Percentiles rank a stretch among this genome's conserved stretches.
Conservation (phyloP, 2,329 filamentous ascomycete genomes). For the Corinectria fuckeliana region DNA sequence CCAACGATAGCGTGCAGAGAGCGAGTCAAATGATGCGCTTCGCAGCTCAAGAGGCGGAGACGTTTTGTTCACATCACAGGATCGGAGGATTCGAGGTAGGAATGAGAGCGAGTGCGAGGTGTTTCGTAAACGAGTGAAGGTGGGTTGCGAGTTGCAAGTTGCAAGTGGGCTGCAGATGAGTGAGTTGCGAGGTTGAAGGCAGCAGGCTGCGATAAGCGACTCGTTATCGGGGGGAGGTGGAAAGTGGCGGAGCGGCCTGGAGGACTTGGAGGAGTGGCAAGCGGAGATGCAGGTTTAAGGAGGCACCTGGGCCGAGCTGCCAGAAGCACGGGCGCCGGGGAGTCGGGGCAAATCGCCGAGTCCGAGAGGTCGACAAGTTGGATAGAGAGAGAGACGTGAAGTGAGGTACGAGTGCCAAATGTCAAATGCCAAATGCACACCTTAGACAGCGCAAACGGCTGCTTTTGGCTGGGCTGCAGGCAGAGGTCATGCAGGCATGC, state of each 20-base stretch:
- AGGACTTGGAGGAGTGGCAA: background rate
- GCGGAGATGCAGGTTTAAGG: background rate
- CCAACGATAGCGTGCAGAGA: conserved; percentile 33
- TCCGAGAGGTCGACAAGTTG: background rate
- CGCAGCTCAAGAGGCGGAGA: conserved; percentile 26
- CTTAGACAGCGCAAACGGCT: conserved; percentile 12
- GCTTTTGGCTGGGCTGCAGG: conserved; percentile 11
- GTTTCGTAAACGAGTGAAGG: conserved; percentile 18
- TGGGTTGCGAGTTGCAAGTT: background rate
- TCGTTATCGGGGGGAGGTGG: conserved; percentile 34
- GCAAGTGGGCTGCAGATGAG: conserved; percentile 5
- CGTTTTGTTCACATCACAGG: conserved; percentile 34
- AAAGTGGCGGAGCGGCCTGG: conserved; percentile 21
- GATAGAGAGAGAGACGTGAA: too few relatives aligned
- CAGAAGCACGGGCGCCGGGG: background rate
- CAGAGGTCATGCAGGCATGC: conserved; percentile 25
- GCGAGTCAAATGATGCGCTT: conserved; percentile 29
- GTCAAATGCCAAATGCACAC: background rate
- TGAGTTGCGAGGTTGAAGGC: conserved; percentile 22
- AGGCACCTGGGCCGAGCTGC: background rate
- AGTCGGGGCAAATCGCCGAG: background rate
- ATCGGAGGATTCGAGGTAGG: background rate
- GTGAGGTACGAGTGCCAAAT: too few relatives aligned
- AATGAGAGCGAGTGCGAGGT: background rate
- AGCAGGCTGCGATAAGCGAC: conserved; percentile 37